Base-by-base conservation (phyloP, 73 alveolate species). In the Paramecium pentaurelia region DNA sequence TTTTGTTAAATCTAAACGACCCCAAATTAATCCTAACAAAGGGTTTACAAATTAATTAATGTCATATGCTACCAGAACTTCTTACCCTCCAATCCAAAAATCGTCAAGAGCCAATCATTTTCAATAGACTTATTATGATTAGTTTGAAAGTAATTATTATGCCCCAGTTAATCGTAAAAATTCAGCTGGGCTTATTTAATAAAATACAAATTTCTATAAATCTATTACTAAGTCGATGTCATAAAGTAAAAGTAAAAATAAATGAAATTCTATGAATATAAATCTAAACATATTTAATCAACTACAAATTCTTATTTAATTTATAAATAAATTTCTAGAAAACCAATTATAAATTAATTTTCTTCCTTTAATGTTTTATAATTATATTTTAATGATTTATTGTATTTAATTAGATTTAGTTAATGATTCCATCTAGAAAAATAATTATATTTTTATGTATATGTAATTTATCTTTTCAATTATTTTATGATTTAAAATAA, bases 201-300 rank as follows among this genome's bases (percentile, higher is more conserved):
- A 54, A 54, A 54, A 54, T 18, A 18, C 70, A 16, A 54, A 28
- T 64, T 64, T 64, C 47, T 64, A 64, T n/a, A 64, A 64, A 64
- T 64, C 84, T 12, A 64, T 64, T 14, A 64, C 84, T 64, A 64
- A 64, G 27, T 64, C 84, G 11, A 64, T 64, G 84, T 64, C 84
- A 25, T 64, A 64, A 64, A 64, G 84, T 64, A 64, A 64, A 64
- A 64, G 30, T 12, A 32, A 64, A 27, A 64, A 64, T 3, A 54
- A 54, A 54, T 54, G 70, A 49, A 49, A 14, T 49, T 49, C 60
- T 49, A 49, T 49, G 60, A 54, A 54, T 54, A 54, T 54, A 54
- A 3, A 22, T 16, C 70, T 54, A 54, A 54, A 54, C 28, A 18
- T 54, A 54, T 54, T 54, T 18, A 18, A 18, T 18, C 70, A 54